Conservation (phyloP, 2,329 filamentous ascomycete species). For the Geoglossum cookeanum region DNA sequence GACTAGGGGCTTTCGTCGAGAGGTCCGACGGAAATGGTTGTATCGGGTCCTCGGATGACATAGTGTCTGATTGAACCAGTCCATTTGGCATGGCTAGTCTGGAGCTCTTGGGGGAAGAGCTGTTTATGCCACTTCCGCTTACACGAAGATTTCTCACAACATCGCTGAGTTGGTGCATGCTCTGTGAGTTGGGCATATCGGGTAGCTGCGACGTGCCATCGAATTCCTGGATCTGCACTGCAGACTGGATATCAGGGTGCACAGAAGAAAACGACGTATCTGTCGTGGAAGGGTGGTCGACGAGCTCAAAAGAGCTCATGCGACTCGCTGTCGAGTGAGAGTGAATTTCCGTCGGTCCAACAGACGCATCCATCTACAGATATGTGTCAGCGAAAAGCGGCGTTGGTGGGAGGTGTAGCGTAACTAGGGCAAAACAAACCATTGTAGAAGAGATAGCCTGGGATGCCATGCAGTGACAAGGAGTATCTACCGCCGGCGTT, state of each 20-base stretch:
- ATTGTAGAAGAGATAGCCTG: neutral
- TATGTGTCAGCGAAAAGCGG: neutral
- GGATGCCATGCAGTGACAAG: neutral
- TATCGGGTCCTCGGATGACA: neutral
- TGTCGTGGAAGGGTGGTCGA: conserved; percentile 1
- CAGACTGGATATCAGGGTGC: neutral
- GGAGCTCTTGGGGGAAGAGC: neutral
- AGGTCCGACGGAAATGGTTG: conserved; percentile 25
- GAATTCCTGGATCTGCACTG: neutral
- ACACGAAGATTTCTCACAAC: neutral
- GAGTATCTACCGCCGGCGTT: conserved; percentile 2
- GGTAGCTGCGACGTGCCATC: neutral
- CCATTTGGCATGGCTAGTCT: neutral
- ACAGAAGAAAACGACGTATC: conserved; percentile 3
- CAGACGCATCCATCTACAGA: neutral
- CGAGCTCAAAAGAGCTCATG: conserved; percentile 1
- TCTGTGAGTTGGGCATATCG: neutral
- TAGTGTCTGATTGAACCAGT: neutral
- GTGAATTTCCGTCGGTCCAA: neutral
- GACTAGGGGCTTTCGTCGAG: conserved; percentile 67
- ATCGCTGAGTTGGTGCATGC: neutral
- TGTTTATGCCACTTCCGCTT: neutral
- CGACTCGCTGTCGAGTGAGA: neutral
- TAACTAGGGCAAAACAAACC: neutral
- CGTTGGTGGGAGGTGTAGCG: neutral